phyloP scores from a whole-genome alignment of 2,329 filamentous ascomycete species.

The Paecilomyces niveus region DNA sequence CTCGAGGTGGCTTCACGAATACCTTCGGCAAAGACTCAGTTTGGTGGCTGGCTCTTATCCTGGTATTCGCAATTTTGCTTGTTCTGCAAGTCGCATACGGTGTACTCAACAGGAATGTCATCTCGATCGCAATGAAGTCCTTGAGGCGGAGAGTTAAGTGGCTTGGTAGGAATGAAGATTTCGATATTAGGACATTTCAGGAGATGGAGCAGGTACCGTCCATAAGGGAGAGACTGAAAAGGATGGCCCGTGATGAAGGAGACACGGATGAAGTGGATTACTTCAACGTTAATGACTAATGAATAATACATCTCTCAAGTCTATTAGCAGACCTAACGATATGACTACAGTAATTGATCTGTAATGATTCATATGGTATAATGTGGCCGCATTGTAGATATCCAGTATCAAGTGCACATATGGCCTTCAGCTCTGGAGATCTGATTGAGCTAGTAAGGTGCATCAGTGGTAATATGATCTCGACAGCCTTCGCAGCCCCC shows the following conservation, averaged over 20 bases:
- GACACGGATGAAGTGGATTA: background rate
- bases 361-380: too few species aligned
- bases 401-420: too few species aligned
- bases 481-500: too few species aligned
- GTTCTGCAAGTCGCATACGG: background rate
- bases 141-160: background rate
- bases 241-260: background rate
- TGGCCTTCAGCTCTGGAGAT: too few species aligned
- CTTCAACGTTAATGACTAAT: background rate
- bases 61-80: background rate
- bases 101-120: background rate
- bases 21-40: slow-evolving; percentile 1
- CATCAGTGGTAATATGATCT: too few species aligned
- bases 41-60: slow-evolving; percentile 2
- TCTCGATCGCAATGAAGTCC: background rate
- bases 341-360: background rate
- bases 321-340: background rate
- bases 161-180: background rate
- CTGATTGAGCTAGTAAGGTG: too few species aligned
- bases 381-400: too few species aligned
- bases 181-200: background rate
- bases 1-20: slow-evolving; percentile 1
- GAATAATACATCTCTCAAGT: too few species aligned
- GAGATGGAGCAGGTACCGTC: background rate
- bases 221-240: background rate